Percentiles rank a stretch among this genome's conserved stretches.
phyloP scores from a whole-genome alignment of 805 yeast species.

The Candida alai region DNA sequence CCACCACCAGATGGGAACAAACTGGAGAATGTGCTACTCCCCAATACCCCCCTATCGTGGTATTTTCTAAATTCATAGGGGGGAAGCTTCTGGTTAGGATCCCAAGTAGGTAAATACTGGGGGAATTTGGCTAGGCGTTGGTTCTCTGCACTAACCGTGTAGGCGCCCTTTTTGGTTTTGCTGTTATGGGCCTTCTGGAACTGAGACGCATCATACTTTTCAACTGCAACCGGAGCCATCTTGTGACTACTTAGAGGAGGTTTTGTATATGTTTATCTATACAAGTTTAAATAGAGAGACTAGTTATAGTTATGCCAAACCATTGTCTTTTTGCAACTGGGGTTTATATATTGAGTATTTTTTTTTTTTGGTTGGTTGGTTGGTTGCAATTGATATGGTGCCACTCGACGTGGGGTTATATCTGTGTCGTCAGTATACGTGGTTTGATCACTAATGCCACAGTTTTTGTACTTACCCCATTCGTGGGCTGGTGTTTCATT shows the following conservation, averaged over 20 bases:
- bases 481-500: no score
- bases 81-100: constrained; percentile 27
- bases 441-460: no score
- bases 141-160: constrained; percentile 22
- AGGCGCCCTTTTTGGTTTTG: constrained; percentile 21
- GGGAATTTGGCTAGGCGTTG: constrained; percentile 21
- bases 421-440: no score
- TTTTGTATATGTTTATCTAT: not conserved
- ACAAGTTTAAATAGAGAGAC: not conserved
- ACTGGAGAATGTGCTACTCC: constrained; percentile 17
- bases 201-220: constrained; percentile 22
- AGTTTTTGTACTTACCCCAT: no score
- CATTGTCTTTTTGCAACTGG: no score
- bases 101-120: constrained; percentile 33
- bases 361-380: no score
- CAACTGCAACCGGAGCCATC: constrained; percentile 15
- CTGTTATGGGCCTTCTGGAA: constrained; percentile 18
- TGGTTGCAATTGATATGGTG: no score
- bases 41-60: constrained; percentile 27
- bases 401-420: no score
- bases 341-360: no score
- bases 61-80: constrained; percentile 24
- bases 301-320: no score
- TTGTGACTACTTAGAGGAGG: not conserved
- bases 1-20: constrained; percentile 16